These are phyloP conservation scores for Tothia fuscella DNA, from an alignment of 2,329 filamentous ascomycete genomes.

Conservation along the genomic window DNA sequence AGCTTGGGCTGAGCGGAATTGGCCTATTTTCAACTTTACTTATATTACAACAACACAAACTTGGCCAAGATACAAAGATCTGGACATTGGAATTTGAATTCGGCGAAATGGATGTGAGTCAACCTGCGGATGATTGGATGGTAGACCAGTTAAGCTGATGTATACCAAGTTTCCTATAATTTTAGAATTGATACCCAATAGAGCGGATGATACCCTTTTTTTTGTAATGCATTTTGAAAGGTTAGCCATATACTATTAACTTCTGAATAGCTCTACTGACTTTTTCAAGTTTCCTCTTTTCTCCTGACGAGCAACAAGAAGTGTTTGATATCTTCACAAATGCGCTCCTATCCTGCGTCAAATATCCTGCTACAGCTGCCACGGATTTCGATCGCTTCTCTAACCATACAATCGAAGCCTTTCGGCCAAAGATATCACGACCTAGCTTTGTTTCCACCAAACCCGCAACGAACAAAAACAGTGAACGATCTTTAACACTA, in stretches of 20 bases:
- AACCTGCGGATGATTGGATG: background rate
- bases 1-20: constrained; percentile 32
- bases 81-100: constrained; percentile 40
- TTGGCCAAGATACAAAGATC: constrained; percentile 32
- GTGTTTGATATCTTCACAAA: background rate
- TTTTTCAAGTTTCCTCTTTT: background rate
- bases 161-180: constrained; percentile 10
- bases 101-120: constrained; percentile 54
- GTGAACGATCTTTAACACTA: constrained; percentile 38
- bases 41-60: constrained; percentile 56
- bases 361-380: background rate
- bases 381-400: background rate
- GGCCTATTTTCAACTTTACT: constrained; percentile 70
- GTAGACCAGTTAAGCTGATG: constrained; percentile 1
- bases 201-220: constrained; percentile 6
- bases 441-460: background rate
- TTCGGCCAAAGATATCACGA: constrained; percentile 38
- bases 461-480: background rate
- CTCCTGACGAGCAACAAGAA: background rate
- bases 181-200: constrained; percentile 11
- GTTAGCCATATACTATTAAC: constrained; percentile 1
- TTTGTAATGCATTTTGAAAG: constrained; percentile 5
- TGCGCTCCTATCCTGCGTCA: background rate
- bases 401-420: constrained; percentile 9
- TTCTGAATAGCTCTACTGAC: background rate